A percentile compares a stretch with the other conserved stretches of the same genome.
Evolutionary conservation across 768 basidiomycete species (phyloP).

Genomic region (Lactifluus piperatus): DNA sequence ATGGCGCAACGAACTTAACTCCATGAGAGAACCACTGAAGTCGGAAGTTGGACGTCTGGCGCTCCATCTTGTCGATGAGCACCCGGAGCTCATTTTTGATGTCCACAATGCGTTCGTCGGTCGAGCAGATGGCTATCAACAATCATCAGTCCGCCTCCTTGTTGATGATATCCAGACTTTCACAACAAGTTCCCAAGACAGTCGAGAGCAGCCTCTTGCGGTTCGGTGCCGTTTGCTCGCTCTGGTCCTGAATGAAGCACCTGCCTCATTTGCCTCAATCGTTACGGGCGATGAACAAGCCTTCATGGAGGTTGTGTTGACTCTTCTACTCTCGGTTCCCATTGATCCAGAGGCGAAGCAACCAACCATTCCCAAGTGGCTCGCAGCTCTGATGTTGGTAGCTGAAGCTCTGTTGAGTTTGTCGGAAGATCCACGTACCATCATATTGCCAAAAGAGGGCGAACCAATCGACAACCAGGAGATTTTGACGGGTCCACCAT

Average conservation of each 20-base stretch:
- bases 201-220: constrained; percentile 67
- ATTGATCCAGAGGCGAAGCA: constrained; percentile 44
- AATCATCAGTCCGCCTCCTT: constrained; percentile 59
- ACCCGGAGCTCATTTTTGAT: constrained; percentile 84
- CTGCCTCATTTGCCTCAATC: constrained; percentile 42
- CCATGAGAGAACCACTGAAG: constrained; percentile 56
- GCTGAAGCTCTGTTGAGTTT: constrained; percentile 75
- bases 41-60: constrained; percentile 58
- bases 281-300: constrained; percentile 40
- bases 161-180: constrained; percentile 70
- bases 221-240: constrained; percentile 83
- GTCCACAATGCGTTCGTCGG: constrained; percentile 76
- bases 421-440: constrained; percentile 60
- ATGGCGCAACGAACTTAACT: constrained; percentile 57
- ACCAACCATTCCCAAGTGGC: constrained; percentile 68
- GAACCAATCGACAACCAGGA: constrained; percentile 47
- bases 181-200: constrained; percentile 54
- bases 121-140: constrained; percentile 46
- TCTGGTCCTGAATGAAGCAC: constrained; percentile 68
- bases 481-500: constrained; percentile 51
- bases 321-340: constrained; percentile 52
- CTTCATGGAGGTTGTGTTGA: constrained; percentile 62
- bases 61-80: constrained; percentile 74
- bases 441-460: constrained; percentile 61
- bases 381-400: constrained; percentile 77